Percentiles rank a stretch among this genome's conserved stretches.
phyloP scores from a whole-genome alignment of 2,329 filamentous ascomycete species.

The Fonsecaea nubica region DNA sequence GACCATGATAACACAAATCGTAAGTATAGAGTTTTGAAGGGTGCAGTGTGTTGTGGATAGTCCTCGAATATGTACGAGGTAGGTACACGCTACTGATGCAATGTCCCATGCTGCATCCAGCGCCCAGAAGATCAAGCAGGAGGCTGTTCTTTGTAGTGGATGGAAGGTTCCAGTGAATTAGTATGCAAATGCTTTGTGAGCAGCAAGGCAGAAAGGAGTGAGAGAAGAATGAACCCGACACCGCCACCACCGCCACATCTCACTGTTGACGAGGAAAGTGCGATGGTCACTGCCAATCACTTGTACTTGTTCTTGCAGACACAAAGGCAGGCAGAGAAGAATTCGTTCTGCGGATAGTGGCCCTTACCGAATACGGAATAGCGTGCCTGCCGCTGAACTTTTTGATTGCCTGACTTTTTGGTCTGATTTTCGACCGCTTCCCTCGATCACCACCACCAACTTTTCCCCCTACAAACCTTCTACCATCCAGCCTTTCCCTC shows the following conservation, averaged over 20 bases:
- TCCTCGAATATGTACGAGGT: too few relatives aligned
- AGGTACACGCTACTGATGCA: not conserved
- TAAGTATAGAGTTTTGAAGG: too few relatives aligned
- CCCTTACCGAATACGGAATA: conserved; percentile 29
- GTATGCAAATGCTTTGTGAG: not conserved
- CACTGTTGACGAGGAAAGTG: not conserved
- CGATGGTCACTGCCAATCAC: not conserved
- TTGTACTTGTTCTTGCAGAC: not conserved
- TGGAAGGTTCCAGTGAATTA: not conserved
- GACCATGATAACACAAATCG: too few relatives aligned
- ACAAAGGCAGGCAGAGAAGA: not conserved
- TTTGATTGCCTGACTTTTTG: conserved; percentile 38
- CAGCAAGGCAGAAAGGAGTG: not conserved
- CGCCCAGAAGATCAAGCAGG: not conserved
- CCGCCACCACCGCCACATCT: not conserved
- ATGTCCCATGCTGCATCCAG: not conserved
- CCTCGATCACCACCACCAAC: conserved; percentile 29
- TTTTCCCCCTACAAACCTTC: conserved; percentile 29
- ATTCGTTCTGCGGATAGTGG: not conserved
- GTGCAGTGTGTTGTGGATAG: too few relatives aligned
- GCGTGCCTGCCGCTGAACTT: conserved; percentile 25
- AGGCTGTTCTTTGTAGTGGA: not conserved
- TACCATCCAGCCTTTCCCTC: conserved; percentile 32
- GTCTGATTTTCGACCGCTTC: conserved; percentile 38
- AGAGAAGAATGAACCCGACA: not conserved